These are phyloP conservation scores for Fusarium protoensiforme DNA, from an alignment of 2,329 filamentous ascomycete genomes.

Conservation along the genomic window DNA sequence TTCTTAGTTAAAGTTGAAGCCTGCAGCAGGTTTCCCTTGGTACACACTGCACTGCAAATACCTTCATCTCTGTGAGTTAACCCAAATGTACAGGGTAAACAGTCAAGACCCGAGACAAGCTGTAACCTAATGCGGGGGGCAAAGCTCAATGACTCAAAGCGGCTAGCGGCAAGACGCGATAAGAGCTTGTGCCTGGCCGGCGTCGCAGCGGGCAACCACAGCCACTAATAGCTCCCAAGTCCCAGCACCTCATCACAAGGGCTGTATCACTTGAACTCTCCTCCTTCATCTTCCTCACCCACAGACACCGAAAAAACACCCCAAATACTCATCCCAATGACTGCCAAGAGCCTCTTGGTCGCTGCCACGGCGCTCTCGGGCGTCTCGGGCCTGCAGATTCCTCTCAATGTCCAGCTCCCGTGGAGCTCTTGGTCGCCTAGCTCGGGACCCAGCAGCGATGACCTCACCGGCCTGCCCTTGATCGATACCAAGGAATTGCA, in stretches of 20 bases:
- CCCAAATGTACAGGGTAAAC: neutral
- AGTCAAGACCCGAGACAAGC: neutral
- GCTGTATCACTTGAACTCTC: conserved; percentile 35
- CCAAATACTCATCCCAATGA: conserved; percentile 19
- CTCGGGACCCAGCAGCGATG: conserved; percentile 22
- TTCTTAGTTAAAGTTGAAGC: neutral
- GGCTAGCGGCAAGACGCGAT: conserved; percentile 31
- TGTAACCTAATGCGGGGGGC: neutral
- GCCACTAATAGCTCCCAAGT: neutral
- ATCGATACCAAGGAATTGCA: conserved; percentile 68
- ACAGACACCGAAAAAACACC: neutral
- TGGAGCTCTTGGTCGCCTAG: conserved; percentile 28
- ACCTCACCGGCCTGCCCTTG: conserved; percentile 50
- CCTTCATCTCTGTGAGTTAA: neutral
- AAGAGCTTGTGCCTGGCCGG: conserved; percentile 33
- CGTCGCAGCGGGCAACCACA: conserved; percentile 25
- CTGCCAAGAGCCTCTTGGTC: conserved; percentile 41
- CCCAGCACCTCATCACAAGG: conserved; percentile 30
- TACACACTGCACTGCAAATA: neutral
- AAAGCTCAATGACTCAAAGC: neutral
- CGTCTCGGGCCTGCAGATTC: conserved; percentile 42
- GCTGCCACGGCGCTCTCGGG: conserved; percentile 42
- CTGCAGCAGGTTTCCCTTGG: neutral
- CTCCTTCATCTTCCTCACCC: conserved; percentile 6
- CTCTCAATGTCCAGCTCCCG: conserved; percentile 32